Evolutionary conservation across 352 stramenopile species (phyloP), one percentile per base, ranked within the genome.

Genomic region (Globisporangium sylvaticum): DNA sequence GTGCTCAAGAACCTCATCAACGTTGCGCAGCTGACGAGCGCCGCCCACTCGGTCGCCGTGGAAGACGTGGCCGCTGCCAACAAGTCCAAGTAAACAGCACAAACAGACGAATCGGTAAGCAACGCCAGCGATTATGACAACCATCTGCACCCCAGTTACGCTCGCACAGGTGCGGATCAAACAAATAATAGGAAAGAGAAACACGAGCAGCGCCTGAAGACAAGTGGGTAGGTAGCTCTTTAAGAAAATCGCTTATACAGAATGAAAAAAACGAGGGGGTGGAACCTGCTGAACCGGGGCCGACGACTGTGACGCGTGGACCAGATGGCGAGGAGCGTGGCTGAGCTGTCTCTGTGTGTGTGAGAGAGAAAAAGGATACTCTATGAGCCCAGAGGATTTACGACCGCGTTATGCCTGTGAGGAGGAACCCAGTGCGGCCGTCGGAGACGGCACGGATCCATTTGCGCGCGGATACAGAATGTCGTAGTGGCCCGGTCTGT

Each of bases 401-500:
- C 3, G 2, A n/a, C 29, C n/a, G 25, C 29, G 31, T 27, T 46
- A 61, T 24, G 55, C 55, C n/a, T 61, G 22, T n/a, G 18, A 3
- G 6, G 52, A 31, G 62, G 29, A 59, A 32, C 25, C 22, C 22
- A 10, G 52, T 18, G 27, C 39, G 29, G 42, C 24, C 24, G 20
- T 46, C 3, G 57, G 46, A 4, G 58, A 46, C 29, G 58, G 18
- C 15, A 39, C 52, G 15, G n/a, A 61, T 24, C 31, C 53, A 27
- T 12, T 48, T 39, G 71, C 50, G 18, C 75, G 67, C 20, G 77
- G 77, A 67, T 98, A 98, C 60, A 98, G 77, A 58, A 98, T 95
- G 74, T 98, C 95, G 81, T 98, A 98, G 75, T 98, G 95, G 14
- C 95, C 95, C 18, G 94, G 94, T 63, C 95, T 88, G 83, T 98